Percentiles rank a stretch among this genome's conserved stretches.
phyloP scores from a whole-genome alignment of 306 rosid species.

The Citrullus amarus region DNA sequence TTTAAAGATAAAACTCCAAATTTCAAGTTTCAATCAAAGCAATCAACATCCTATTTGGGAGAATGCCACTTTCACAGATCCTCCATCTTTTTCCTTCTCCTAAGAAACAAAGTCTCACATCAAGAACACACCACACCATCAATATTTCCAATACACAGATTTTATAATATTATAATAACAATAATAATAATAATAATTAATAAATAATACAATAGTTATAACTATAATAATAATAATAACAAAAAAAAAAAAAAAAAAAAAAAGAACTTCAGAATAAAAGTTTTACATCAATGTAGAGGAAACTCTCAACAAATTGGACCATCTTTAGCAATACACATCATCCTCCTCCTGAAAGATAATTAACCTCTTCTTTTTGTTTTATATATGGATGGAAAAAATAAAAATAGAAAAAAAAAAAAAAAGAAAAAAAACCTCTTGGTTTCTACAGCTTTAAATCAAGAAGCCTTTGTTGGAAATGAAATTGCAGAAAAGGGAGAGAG shows the following conservation, averaged over 20 bases:
- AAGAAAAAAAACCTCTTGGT: neutral
- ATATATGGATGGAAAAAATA: neutral
- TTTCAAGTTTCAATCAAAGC: neutral
- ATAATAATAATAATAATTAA: neutral
- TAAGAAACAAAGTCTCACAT: neutral
- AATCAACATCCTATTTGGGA: neutral
- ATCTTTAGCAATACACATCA: neutral
- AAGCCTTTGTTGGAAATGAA: slow-evolving; percentile 8
- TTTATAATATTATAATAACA: neutral
- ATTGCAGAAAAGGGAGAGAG: neutral
- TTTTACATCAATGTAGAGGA: slow-evolving; percentile 1
- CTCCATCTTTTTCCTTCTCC: neutral
- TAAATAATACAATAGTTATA: neutral
- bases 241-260: neutral
- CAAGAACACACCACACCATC: neutral
- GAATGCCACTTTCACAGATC: neutral
- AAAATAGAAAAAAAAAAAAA: neutral
- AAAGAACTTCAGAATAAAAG: neutral
- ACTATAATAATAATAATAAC: neutral
- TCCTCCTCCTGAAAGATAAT: neutral
- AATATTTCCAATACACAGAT: neutral
- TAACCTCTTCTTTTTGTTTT: neutral
- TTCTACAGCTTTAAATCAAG: slow-evolving; percentile 5
- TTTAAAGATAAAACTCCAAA: too few relatives aligned
- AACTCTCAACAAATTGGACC: neutral